Evolutionary conservation across 306 rosid species (phyloP).

Genomic region (Fragaria iinumae): DNA sequence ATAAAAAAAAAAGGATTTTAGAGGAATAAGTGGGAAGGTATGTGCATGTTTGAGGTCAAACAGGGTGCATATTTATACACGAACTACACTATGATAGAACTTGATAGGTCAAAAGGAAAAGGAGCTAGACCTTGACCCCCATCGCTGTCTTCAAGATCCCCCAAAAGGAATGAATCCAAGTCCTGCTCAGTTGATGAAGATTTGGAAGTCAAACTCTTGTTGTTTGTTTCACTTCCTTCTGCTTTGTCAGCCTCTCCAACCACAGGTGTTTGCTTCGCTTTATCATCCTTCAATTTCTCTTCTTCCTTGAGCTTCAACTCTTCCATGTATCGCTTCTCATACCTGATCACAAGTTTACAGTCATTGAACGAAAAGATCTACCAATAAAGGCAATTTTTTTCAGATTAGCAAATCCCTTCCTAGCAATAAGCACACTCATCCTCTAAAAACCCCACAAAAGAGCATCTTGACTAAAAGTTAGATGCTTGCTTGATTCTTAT

Average conservation of each 20-base stretch:
- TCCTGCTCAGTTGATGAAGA: conserved; percentile 81
- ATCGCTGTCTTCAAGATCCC: conserved; percentile 96
- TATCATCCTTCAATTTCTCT: conserved; percentile 46
- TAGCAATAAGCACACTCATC: not conserved
- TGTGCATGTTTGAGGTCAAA: not conserved
- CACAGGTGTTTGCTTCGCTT: conserved; percentile 43
- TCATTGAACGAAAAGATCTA: conserved; percentile 11
- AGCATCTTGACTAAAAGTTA: conserved; percentile 5
- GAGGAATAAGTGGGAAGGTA: conserved; percentile 1
- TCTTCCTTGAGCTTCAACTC: conserved; percentile 68
- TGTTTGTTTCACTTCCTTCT: conserved; percentile 49
- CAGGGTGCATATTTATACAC: not conserved
- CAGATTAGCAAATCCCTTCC: not conserved
- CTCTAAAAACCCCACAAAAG: not conserved
- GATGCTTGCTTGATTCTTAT: not conserved
- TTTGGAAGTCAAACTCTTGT: conserved; percentile 52
- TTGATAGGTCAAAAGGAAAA: conserved; percentile 13
- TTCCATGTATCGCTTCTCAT: conserved; percentile 81
- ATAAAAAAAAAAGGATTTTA: not conserved
- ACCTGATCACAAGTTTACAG: conserved; percentile 47
- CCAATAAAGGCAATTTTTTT: not conserved
- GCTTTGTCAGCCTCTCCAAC: conserved; percentile 52
- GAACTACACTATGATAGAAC: not conserved
- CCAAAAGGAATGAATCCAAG: conserved; percentile 85
- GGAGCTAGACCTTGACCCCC: conserved; percentile 63